These are phyloP conservation scores for Penicillium glabrum DNA, from an alignment of 2,329 filamentous ascomycete genomes.

Conservation along the genomic window DNA sequence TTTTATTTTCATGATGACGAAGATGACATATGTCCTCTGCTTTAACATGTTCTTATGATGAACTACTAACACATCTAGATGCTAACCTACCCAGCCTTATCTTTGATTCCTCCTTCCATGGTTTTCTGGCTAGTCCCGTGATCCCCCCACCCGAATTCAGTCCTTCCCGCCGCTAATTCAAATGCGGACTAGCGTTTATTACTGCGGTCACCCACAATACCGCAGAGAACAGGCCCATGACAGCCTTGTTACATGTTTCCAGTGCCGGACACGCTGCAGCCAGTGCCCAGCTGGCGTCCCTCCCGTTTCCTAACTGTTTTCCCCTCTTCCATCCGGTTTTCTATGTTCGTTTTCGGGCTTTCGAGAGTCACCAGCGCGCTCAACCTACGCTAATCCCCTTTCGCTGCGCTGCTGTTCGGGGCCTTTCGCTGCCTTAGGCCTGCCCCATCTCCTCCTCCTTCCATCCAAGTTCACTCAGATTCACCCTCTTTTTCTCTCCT, in stretches of 20 bases:
- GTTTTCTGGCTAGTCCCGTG: conserved; percentile 10
- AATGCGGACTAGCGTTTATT: conserved; percentile 2
- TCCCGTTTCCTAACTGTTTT: neutral
- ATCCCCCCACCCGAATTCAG: conserved; percentile 14
- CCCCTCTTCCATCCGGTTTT: neutral
- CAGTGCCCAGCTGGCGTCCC: neutral
- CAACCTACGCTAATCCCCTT: conserved; percentile 18
- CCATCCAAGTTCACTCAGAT: conserved; percentile 19
- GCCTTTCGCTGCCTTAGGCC: conserved; percentile 27
- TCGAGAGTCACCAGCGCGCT: conserved; percentile 4
- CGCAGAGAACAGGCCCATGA: neutral
- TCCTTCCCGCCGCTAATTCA: conserved; percentile 12
- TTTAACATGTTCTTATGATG: neutral
- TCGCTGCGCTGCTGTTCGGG: conserved; percentile 15
- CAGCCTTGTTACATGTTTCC: neutral
- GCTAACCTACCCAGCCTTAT: neutral
- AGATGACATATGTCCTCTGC: neutral
- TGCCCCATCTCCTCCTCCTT: conserved; percentile 22
- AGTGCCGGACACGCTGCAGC: neutral
- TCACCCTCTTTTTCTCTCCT: conserved; percentile 26
- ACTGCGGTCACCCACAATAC: neutral
- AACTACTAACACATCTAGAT: conserved; percentile 1
- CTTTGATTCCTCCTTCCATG: neutral
- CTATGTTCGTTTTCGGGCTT: conserved; percentile 12
- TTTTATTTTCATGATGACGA: neutral